A percentile compares a stretch with the other conserved stretches of the same genome.
phyloP scores from a whole-genome alignment of 768 basidiomycete species.

The Agaricus sinodeliciosus region DNA sequence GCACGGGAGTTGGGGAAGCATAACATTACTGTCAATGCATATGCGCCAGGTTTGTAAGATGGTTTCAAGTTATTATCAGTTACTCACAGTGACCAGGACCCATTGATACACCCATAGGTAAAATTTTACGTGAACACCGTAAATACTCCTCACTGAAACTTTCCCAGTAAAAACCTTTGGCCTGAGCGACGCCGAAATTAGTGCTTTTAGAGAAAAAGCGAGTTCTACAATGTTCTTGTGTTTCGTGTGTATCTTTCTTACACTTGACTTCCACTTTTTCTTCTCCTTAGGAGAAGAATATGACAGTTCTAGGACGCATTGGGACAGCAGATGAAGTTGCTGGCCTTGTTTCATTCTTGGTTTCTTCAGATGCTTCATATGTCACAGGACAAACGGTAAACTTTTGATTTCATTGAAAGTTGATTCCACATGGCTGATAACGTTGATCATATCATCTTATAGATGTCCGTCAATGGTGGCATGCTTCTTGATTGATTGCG shows the following conservation, averaged over 20 bases:
- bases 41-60: conserved; percentile 24
- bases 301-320: background rate
- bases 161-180: background rate
- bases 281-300: background rate
- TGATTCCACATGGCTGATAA: background rate
- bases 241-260: background rate
- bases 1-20: conserved; percentile 31
- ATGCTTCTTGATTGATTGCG: conserved; percentile 1
- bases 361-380: conserved; percentile 13
- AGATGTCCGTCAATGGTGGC: conserved; percentile 8
- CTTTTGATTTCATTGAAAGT: background rate
- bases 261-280: background rate
- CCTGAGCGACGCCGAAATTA: background rate
- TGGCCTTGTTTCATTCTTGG: conserved; percentile 16
- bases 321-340: conserved; percentile 13
- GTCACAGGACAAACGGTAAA: conserved; percentile 14
- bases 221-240: background rate
- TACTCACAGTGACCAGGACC: background rate
- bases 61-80: background rate
- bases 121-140: background rate
- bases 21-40: conserved; percentile 38
- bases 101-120: background rate
- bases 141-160: background rate
- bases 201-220: background rate
- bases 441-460: background rate